Conservation (phyloP, 169 alveolate species). For the Hepatocystis sp. region DNA sequence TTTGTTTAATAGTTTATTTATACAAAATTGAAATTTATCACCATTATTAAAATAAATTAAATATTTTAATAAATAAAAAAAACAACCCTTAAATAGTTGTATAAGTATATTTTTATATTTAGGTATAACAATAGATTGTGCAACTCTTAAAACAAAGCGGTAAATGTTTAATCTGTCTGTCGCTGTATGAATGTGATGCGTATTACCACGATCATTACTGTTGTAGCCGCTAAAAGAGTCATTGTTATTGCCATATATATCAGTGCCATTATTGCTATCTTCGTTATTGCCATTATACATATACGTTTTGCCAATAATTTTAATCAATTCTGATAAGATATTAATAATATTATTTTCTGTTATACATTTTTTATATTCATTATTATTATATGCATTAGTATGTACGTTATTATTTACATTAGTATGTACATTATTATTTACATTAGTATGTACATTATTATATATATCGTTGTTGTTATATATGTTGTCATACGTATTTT, state of each 20-base stretch:
- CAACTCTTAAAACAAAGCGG: conserved; percentile 36
- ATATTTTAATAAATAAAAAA: conserved; percentile 63
- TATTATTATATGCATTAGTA: neutral
- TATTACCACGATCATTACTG: no score
- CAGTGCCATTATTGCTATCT: no score
- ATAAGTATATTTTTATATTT: conserved; percentile 21
- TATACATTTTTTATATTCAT: neutral
- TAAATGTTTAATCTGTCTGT: conserved; percentile 62
- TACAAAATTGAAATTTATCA: conserved; percentile 25
- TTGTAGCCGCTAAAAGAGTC: no score
- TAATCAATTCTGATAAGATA: conserved; percentile 5
- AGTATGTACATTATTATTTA: neutral
- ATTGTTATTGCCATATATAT: no score
- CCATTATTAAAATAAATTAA: conserved; percentile 70
- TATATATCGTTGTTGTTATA: no score
- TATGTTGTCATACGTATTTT: no score
- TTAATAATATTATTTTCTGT: conserved; percentile 23
- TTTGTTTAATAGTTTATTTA: conserved; percentile 13
- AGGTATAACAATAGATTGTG: conserved; percentile 39
- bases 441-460: no score
- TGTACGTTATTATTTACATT: neutral
- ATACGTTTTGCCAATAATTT: conserved; percentile 31
- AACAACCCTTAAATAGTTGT: conserved; percentile 18
- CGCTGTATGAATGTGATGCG: conserved; percentile 23
- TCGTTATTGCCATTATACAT: no score